Evolutionary conservation across 2,329 filamentous ascomycete species (phyloP), one percentile per base, ranked within the genome.

Genomic region (Claviceps humidiphila): DNA sequence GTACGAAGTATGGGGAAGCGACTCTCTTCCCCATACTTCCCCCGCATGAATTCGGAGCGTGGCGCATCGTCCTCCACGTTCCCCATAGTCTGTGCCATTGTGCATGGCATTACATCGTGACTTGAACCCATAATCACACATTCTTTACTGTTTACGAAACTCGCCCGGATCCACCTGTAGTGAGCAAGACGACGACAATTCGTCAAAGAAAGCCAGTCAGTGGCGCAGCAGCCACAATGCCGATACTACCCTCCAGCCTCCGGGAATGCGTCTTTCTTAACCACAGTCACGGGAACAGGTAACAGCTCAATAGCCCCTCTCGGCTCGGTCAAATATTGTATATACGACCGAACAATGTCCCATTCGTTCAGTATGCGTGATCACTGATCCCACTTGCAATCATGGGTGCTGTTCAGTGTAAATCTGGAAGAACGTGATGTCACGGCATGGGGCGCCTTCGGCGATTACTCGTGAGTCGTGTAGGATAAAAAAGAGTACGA

Each of bases 261-360:
- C 43, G 17, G 34, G 17, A 30, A 40, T 16, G 43, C 51, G 16
- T 50, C 30, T 34, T 30, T 8, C 26, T 30, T 30, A 30, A 30
- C 26, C 26, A 30, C 26, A 30, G 26, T 30, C 26, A 34, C 30
- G 8, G 17, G 30, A 40, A 54, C 52, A 52, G 53, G 51, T 17
- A 34, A 34, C 22, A 26, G 16, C 14, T 2, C 43, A n/a, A 45
- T 7, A 16, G 22, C 22, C 49, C 51, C 53, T 50, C 50, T 47
- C 45, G 51, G 55, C 56, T 59, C 56, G 56, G 57, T 56, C 56
- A 58, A 57, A 57, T 54, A 54, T n/a, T 26, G 14, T 44, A n/a
- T 8, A 44, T 66, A 66, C 59, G 58, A 63, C 64, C 64, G 64
- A 66, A 63, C 60, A 62, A 63, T 58, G 57, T 55, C 61, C 63